Conservation (phyloP, 2,329 filamentous ascomycete genomes). For the Scedosporium apiospermum region DNA sequence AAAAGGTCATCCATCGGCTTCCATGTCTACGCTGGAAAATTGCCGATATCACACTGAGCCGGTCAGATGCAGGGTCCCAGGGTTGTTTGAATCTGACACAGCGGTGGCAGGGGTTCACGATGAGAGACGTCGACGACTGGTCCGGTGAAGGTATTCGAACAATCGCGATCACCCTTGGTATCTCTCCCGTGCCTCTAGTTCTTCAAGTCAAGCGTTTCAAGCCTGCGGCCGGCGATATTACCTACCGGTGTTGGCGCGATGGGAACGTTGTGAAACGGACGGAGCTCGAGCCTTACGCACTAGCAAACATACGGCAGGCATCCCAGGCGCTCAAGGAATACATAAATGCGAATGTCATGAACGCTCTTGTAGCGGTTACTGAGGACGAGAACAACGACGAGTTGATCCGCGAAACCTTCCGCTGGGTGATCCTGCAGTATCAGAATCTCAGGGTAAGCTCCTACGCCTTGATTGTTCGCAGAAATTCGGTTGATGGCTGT, state of each 20-base stretch:
- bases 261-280: constrained; percentile 15
- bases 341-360: constrained; percentile 19
- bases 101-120: constrained; percentile 29
- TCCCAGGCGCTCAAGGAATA: constrained; percentile 25
- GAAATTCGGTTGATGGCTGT: no score
- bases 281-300: constrained; percentile 29
- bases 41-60: constrained; percentile 28
- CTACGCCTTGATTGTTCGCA: no score
- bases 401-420: constrained; percentile 12
- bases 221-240: constrained; percentile 25
- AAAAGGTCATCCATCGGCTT: constrained; percentile 36
- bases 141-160: constrained; percentile 14
- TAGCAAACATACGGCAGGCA: constrained; percentile 26
- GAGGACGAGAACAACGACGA: background rate
- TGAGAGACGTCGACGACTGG: constrained; percentile 31
- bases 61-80: constrained; percentile 19
- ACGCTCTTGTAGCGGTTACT: constrained; percentile 19
- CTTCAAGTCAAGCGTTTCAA: constrained; percentile 32
- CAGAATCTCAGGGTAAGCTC: constrained; percentile 14
- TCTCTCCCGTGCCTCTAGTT: constrained; percentile 24
- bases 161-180: constrained; percentile 29
- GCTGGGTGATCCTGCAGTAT: constrained; percentile 13
- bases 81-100: constrained; percentile 30
- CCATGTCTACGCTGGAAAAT: constrained; percentile 35
- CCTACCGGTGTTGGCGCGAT: constrained; percentile 28